These are phyloP conservation scores for Ichthyophonus hoferi DNA, from an alignment of 208 protist genomes.

Conservation along the genomic window DNA sequence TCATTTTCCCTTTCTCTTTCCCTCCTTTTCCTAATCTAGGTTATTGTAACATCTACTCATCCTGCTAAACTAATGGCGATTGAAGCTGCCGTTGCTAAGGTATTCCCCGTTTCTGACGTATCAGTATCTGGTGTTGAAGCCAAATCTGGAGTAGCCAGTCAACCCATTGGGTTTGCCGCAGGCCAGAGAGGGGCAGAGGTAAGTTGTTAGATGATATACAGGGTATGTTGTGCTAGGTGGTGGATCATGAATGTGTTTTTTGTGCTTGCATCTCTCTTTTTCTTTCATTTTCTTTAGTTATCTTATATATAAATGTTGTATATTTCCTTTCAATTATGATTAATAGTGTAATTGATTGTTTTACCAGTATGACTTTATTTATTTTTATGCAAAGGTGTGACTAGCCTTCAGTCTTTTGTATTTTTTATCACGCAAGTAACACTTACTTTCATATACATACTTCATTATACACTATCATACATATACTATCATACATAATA, in stretches of 20 bases:
- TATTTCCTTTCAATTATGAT: constrained; percentile 1
- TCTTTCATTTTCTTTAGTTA: too few species aligned
- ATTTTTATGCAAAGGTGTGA: background rate
- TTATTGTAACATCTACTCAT: background rate
- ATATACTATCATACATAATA: too few species aligned
- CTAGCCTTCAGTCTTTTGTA: background rate
- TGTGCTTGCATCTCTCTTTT: too few species aligned
- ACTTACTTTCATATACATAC: background rate
- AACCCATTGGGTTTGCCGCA: background rate
- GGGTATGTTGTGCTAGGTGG: too few species aligned
- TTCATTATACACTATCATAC: background rate
- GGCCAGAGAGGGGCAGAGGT: background rate
- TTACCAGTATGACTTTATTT: background rate
- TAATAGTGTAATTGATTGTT: background rate
- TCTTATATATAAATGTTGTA: background rate
- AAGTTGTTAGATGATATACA: background rate
- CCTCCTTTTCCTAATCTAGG: too few species aligned
- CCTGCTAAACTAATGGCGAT: background rate
- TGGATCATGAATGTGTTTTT: too few species aligned
- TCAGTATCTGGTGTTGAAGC: background rate
- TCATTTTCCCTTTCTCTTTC: too few species aligned
- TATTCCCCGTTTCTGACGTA: background rate
- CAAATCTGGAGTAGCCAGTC: background rate
- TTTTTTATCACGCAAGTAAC: background rate
- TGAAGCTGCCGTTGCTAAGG: background rate